A percentile compares a stretch with the other conserved stretches of the same genome.
Evolutionary conservation across 495 filamentous ascomycete species (phyloP).

Genomic region (Podospora fimiseda): DNA sequence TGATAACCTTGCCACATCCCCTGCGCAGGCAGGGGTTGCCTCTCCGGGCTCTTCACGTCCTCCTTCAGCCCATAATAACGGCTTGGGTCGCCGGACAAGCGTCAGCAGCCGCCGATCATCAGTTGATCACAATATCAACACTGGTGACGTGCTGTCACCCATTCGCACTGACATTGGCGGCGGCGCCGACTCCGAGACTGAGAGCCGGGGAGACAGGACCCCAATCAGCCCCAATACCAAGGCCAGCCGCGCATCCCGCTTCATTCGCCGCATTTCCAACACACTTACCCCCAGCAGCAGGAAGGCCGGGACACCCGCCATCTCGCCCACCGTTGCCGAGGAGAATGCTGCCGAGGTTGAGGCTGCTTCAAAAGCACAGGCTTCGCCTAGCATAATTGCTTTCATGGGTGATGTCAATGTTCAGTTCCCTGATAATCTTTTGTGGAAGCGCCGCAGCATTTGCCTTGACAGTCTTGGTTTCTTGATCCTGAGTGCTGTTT

Average conservation of each 20-base stretch:
- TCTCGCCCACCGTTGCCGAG: constrained; percentile 58
- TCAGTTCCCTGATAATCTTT: constrained; percentile 84
- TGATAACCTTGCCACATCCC: constrained; percentile 31
- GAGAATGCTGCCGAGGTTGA: constrained; percentile 47
- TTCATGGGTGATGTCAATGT: constrained; percentile 84
- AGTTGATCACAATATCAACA: constrained; percentile 21
- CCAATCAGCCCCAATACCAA: constrained; percentile 34
- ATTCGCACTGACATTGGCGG: constrained; percentile 25
- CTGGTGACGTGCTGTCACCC: constrained; percentile 20
- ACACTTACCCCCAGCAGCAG: constrained; percentile 49
- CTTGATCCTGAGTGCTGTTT: constrained; percentile 60
- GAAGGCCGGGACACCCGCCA: constrained; percentile 50
- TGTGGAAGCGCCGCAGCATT: constrained; percentile 87
- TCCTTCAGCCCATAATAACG: constrained; percentile 31
- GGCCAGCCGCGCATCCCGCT: constrained; percentile 59
- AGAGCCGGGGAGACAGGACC: constrained; percentile 20
- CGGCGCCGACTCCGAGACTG: constrained; percentile 26
- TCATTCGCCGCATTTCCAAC: constrained; percentile 76
- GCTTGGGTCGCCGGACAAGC: constrained; percentile 36
- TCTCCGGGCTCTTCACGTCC: constrained; percentile 41
- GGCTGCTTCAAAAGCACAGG: constrained; percentile 29
- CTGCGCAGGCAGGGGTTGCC: constrained; percentile 14
- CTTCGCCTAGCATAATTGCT: constrained; percentile 43
- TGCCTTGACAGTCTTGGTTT: constrained; percentile 71
- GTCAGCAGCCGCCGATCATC: constrained; percentile 43